Evolutionary conservation across 768 basidiomycete species (phyloP).

Genomic region (Cystobasidium tubakii): DNA sequence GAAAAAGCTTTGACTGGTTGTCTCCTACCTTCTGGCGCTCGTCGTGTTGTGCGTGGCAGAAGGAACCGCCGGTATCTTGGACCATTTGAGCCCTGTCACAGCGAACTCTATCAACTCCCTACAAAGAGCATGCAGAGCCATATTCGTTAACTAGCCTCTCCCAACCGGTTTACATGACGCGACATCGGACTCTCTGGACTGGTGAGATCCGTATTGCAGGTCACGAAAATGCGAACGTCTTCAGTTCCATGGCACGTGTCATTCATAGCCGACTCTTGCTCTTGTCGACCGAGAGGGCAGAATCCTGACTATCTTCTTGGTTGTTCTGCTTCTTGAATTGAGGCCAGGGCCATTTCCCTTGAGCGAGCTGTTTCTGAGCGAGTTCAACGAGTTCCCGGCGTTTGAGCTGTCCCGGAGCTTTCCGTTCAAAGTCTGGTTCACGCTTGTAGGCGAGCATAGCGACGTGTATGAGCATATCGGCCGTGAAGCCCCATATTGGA

Average conservation of each 20-base stretch:
- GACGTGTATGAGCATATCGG: conserved; percentile 43
- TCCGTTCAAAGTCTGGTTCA: conserved; percentile 38
- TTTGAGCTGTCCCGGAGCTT: conserved; percentile 27
- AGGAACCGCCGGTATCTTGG: too few relatives aligned
- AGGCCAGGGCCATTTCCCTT: conserved; percentile 20
- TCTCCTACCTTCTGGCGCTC: too few relatives aligned
- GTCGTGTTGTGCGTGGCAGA: too few relatives aligned
- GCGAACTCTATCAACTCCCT: too few relatives aligned
- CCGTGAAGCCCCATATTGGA: conserved; percentile 42
- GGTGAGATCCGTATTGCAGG: too few relatives aligned
- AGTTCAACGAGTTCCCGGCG: conserved; percentile 25
- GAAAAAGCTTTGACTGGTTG: neutral
- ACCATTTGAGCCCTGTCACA: too few relatives aligned
- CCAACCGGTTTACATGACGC: too few relatives aligned
- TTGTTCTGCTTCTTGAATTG: neutral
- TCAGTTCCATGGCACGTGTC: too few relatives aligned
- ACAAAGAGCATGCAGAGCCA: too few relatives aligned
- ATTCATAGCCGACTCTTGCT: neutral
- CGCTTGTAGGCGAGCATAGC: conserved; percentile 42
- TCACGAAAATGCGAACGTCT: too few relatives aligned
- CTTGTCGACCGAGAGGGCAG: neutral
- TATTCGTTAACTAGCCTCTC: too few relatives aligned
- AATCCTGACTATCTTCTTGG: conserved; percentile 4
- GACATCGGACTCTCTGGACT: too few relatives aligned
- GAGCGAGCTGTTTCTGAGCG: conserved; percentile 21